phyloP scores from a whole-genome alignment of 106 monocot genomes.

The Ottelia alismoides region DNA sequence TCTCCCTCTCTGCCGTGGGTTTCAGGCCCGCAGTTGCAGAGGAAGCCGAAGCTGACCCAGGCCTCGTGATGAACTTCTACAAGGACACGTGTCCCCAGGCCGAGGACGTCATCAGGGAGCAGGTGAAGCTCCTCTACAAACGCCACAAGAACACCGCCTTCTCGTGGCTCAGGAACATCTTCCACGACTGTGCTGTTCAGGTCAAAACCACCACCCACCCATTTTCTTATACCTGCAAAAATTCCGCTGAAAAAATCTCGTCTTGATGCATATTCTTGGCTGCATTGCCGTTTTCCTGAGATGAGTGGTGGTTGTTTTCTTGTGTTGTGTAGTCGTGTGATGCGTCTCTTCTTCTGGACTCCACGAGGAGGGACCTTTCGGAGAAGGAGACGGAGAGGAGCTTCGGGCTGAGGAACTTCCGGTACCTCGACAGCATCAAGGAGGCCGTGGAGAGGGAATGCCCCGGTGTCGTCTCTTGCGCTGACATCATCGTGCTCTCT shows the following conservation, averaged over 20 bases:
- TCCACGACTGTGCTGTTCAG: slow-evolving; percentile 88
- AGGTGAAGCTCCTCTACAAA: slow-evolving; percentile 75
- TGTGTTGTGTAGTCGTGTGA: slow-evolving; percentile 51
- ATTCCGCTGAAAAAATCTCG: no score
- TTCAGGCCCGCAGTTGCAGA: not conserved
- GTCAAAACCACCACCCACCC: no score
- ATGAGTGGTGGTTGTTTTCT: no score
- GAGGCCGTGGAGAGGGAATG: slow-evolving; percentile 87
- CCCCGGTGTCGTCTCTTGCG: slow-evolving; percentile 70
- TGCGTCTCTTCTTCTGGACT: slow-evolving; percentile 65
- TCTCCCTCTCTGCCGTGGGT: slow-evolving; percentile 14
- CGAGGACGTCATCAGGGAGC: slow-evolving; percentile 71
- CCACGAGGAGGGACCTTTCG: slow-evolving; percentile 52
- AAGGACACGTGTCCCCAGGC: slow-evolving; percentile 82
- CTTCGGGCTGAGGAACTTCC: slow-evolving; percentile 80
- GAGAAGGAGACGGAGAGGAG: slow-evolving; percentile 87
- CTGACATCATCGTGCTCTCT: slow-evolving; percentile 66
- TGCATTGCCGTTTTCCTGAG: no score
- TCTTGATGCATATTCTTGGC: no score
- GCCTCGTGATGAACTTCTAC: slow-evolving; percentile 70
- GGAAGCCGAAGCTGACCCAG: slow-evolving; percentile 11
- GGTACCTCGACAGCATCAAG: slow-evolving; percentile 68
- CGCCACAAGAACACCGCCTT: slow-evolving; percentile 92
- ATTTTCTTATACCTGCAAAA: no score
- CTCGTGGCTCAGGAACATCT: slow-evolving; percentile 82